Percentiles rank a stretch among this genome's conserved stretches.
Evolutionary conservation across 2,329 filamentous ascomycete species (phyloP).

Genomic region (Scytalidium sp.): DNA sequence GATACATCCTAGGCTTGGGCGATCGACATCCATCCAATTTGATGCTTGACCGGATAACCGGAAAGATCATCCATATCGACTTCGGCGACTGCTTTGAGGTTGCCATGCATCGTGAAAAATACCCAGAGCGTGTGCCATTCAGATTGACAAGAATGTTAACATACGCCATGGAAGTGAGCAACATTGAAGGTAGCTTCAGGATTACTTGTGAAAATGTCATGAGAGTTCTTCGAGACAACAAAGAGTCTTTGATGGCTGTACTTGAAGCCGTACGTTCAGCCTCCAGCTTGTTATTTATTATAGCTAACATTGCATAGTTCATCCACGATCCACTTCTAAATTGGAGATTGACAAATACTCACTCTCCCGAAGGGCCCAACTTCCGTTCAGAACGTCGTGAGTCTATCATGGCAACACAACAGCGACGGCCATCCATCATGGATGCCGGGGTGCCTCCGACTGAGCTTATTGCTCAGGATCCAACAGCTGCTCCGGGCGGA

Average conservation of each 20-base stretch:
- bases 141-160: conserved; percentile 97
- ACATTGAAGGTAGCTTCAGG: conserved; percentile 97
- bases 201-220: conserved; percentile 99
- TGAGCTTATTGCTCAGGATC: conserved; percentile 48
- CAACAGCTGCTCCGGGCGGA: conserved; percentile 33
- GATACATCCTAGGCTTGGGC: conserved; percentile 94
- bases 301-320: conserved; percentile 57
- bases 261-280: conserved; percentile 79
- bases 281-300: not conserved
- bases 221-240: conserved; percentile 93
- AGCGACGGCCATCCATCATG: conserved; percentile 66
- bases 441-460: conserved; percentile 59
- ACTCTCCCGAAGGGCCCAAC: conserved; percentile 61
- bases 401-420: conserved; percentile 42
- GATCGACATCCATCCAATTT: conserved; percentile 97
- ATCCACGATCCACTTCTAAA: conserved; percentile 99
- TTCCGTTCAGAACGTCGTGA: conserved; percentile 61
- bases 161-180: conserved; percentile 99
- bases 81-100: conserved; percentile 99
- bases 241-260: conserved; percentile 97
- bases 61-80: conserved; percentile 98
- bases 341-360: conserved; percentile 76
- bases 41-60: conserved; percentile 93
- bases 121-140: conserved; percentile 96
- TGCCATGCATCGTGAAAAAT: conserved; percentile 99